A percentile compares a stretch with the other conserved stretches of the same genome.
Conservation (phyloP, 176 grass and related monocot species). For the Cocos nucifera region DNA sequence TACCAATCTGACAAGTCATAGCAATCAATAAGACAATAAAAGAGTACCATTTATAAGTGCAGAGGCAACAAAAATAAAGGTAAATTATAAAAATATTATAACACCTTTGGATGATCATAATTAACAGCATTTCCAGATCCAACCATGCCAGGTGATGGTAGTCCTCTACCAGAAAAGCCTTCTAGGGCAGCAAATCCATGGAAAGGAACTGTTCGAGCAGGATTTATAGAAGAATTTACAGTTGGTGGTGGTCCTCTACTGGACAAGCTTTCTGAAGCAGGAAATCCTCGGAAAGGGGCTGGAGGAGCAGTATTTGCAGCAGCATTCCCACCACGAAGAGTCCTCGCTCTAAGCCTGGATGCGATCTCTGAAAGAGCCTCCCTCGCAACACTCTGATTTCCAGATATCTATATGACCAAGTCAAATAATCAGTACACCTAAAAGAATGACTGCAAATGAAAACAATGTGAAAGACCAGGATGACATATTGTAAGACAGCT, state of each 20-base stretch:
- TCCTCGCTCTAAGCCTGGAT: slow-evolving; percentile 68
- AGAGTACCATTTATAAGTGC: no score
- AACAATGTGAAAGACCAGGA: background rate
- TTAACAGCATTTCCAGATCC: slow-evolving; percentile 46
- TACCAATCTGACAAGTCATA: no score
- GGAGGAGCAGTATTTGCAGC: slow-evolving; percentile 29
- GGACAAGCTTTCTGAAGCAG: slow-evolving; percentile 29
- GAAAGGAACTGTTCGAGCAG: slow-evolving; percentile 25
- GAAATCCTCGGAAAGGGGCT: slow-evolving; percentile 41
- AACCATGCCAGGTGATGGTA: slow-evolving; percentile 37
- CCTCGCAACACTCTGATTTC: slow-evolving; percentile 40
- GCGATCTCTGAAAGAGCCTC: slow-evolving; percentile 60
- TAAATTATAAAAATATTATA: background rate
- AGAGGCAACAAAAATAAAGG: no score
- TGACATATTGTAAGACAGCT: no score
- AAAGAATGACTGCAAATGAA: background rate
- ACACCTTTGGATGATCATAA: slow-evolving; percentile 62
- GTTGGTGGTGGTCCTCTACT: slow-evolving; percentile 29
- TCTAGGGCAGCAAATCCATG: slow-evolving; percentile 36
- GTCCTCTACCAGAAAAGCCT: slow-evolving; percentile 34
- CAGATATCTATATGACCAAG: slow-evolving; percentile 46
- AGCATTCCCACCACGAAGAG: slow-evolving; percentile 37
- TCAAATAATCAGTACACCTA: slow-evolving; percentile 19
- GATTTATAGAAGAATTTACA: slow-evolving; percentile 30
- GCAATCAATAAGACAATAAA: no score